Conservation (phyloP, 2,329 filamentous ascomycete species). For the Colletotrichum endophyticum region DNA sequence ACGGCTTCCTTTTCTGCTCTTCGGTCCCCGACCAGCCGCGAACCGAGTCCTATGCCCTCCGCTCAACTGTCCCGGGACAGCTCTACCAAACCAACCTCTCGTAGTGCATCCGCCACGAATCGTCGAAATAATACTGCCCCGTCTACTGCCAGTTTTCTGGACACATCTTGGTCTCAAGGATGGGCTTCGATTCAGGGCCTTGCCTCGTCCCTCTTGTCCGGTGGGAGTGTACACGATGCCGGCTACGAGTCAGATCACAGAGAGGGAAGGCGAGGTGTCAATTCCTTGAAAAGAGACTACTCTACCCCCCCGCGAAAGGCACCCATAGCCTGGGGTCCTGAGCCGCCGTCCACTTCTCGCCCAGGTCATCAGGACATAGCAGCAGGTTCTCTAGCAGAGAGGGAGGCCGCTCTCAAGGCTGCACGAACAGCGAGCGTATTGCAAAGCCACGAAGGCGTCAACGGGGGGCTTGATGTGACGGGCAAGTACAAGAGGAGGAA, state of each 20-base stretch:
- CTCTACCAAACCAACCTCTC: not conserved
- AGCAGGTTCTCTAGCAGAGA: slow-evolving; percentile 56
- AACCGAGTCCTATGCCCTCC: slow-evolving; percentile 54
- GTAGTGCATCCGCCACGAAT: not conserved
- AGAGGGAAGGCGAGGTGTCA: slow-evolving; percentile 4
- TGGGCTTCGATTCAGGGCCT: slow-evolving; percentile 63
- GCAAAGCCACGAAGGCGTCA: slow-evolving; percentile 65
- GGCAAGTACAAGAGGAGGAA: slow-evolving; percentile 69
- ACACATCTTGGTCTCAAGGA: slow-evolving; percentile 56
- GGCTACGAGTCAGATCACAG: slow-evolving; percentile 19
- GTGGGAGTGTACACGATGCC: slow-evolving; percentile 32
- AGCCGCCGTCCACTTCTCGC: slow-evolving; percentile 42
- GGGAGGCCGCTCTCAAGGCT: slow-evolving; percentile 59
- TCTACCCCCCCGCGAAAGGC: slow-evolving; percentile 24
- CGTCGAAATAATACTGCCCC: slow-evolving; percentile 31
- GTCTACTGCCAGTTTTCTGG: slow-evolving; percentile 47
- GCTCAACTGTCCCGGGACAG: slow-evolving; percentile 27
- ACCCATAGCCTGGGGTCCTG: slow-evolving; percentile 53
- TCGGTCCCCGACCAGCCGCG: slow-evolving; percentile 45
- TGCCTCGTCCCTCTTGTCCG: slow-evolving; percentile 48
- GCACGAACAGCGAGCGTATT: slow-evolving; percentile 64
- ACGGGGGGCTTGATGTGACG: slow-evolving; percentile 59
- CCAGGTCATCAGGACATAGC: slow-evolving; percentile 55
- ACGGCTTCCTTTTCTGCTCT: slow-evolving; percentile 27
- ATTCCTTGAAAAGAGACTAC: slow-evolving; percentile 13